Evolutionary conservation across 2,329 filamentous ascomycete genomes (phyloP).

Genomic region (Dactylellina drechsleri): DNA sequence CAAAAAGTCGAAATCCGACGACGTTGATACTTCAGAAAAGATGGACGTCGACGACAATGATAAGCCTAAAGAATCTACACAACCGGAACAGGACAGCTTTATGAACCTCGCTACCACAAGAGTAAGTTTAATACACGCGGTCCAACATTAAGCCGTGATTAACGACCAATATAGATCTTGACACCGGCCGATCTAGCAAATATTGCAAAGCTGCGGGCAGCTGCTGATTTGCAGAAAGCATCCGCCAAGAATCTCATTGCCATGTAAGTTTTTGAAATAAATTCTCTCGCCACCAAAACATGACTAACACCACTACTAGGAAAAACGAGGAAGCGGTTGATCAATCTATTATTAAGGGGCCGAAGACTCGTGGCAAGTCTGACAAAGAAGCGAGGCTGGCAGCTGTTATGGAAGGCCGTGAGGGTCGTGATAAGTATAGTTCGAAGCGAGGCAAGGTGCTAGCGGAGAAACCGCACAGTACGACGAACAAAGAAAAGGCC

Average conservation of each 20-base stretch:
- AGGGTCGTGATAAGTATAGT: conserved; percentile 58
- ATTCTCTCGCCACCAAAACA: neutral
- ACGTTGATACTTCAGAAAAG: conserved; percentile 58
- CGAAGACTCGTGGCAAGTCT: conserved; percentile 80
- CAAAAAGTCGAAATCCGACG: conserved; percentile 61
- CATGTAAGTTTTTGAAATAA: conserved; percentile 9
- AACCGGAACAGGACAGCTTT: conserved; percentile 55
- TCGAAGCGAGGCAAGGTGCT: conserved; percentile 64
- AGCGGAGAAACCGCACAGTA: conserved; percentile 81
- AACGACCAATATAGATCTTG: conserved; percentile 72
- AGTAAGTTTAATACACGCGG: conserved; percentile 53
- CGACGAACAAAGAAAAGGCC: conserved; percentile 96
- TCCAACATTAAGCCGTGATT: neutral
- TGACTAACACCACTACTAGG: conserved; percentile 27
- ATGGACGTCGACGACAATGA: conserved; percentile 54
- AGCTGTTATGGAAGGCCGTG: conserved; percentile 76
- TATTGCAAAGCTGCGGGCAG: conserved; percentile 83
- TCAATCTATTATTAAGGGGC: conserved; percentile 88
- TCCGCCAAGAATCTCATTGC: conserved; percentile 61
- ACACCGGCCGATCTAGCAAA: conserved; percentile 97
- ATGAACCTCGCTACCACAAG: conserved; percentile 60
- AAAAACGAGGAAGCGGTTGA: conserved; percentile 85
- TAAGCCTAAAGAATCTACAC: conserved; percentile 29
- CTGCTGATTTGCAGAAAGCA: conserved; percentile 75
- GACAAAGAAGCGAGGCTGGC: conserved; percentile 91